phyloP scores from a whole-genome alignment of 73 alveolate genomes.

The Stentor roeselii region DNA sequence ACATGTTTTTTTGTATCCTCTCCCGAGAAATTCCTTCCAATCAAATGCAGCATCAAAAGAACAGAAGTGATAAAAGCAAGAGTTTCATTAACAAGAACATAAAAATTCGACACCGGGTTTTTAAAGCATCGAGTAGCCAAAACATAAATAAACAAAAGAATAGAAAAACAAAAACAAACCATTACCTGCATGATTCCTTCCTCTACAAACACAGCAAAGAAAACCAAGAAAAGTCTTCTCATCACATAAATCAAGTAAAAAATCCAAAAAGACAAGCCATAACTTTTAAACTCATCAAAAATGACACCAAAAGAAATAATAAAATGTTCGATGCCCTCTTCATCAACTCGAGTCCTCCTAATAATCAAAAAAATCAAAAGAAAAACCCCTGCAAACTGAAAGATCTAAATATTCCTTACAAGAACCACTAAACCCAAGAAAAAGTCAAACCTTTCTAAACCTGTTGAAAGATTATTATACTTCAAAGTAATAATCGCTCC shows the following conservation, averaged over 20 bases:
- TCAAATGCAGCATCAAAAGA: neutral
- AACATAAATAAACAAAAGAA: neutral
- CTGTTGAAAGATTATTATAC: no score
- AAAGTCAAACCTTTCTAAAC: neutral
- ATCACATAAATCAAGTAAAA: neutral
- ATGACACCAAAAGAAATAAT: neutral
- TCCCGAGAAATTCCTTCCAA: neutral
- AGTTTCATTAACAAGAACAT: neutral
- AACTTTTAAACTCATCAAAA: neutral
- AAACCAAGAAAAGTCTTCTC: neutral
- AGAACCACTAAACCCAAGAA: neutral
- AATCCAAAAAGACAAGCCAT: neutral
- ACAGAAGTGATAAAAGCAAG: neutral
- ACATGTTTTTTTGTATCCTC: neutral
- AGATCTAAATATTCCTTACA: neutral
- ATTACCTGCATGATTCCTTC: neutral
- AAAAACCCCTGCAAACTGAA: neutral
- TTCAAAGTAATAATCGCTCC: neutral
- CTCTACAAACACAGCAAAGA: no score
- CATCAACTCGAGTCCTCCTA: neutral
- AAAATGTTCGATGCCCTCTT: neutral
- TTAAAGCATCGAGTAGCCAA: neutral
- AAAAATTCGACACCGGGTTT: no score
- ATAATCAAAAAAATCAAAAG: no score
- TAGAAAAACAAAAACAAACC: no score